Evolutionary conservation across 2,329 filamentous ascomycete species (phyloP), one percentile per base, ranked within the genome.

Genomic region (Diaporthe australafricana): DNA sequence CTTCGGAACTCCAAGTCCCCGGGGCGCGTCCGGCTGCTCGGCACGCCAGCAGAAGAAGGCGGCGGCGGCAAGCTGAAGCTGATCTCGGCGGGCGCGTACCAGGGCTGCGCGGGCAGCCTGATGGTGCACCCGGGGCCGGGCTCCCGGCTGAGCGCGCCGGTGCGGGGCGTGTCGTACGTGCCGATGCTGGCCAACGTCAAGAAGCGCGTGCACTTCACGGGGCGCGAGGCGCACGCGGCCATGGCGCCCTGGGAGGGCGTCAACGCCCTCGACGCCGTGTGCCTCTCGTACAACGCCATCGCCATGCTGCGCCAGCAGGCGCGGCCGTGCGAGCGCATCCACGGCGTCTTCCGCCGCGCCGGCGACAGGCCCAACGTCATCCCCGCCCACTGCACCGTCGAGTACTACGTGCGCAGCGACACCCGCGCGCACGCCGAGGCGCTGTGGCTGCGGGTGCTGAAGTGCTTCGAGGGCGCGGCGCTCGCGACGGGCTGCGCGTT

Each of bases 291-390:
- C 75, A 83, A 80, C 79, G 68, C 81, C 73, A 79, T 88, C 53
- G 80, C 83, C 17, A 81, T 86, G 70, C 76, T 88, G 35, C 82
- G 86, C 4, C 86, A 89, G 78, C 87, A 89, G 75, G 82, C 86
- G 11, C 78, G 78, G 7, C 85, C 86, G 0, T 79, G 83, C 12
- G 82, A 87, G 71, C 83, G 87, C 17, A 82, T 89, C n/a, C 85
- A 88, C 73, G 85, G 84, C 56, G 82, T 87, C 2, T 83, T 89
- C 66, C 77, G 84, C 9, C 73, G 80, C 5, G 81, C 81, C 3
- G 80, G 77, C 3, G 79, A 82, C 48, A 72, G 80, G 53, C 83
- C 80, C 11, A 75, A 76, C 4, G 81, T 85, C 77, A 88, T 83
- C 0, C 67, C 69, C 0, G 76, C 82, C 1, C 78, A 80, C 63